These are phyloP conservation scores for Beauveria australis DNA, from an alignment of 2,329 filamentous ascomycete species.

Conservation along the genomic window DNA sequence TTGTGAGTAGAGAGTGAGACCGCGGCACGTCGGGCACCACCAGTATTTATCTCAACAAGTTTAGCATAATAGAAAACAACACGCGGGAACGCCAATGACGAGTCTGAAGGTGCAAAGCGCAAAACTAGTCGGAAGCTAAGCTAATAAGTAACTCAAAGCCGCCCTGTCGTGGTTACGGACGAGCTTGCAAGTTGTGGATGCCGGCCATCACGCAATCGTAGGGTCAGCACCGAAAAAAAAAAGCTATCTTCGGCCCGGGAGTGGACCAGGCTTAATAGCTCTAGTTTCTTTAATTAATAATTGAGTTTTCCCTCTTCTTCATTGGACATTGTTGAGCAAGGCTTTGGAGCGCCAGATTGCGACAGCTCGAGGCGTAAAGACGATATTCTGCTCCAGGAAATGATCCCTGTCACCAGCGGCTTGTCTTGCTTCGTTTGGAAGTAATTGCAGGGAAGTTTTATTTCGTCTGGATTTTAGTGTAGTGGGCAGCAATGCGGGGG, in stretches of 20 bases:
- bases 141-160: not conserved
- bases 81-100: not conserved
- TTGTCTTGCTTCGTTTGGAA: not conserved
- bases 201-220: slow-evolving; percentile 2
- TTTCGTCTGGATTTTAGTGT: not conserved
- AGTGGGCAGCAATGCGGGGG: not conserved
- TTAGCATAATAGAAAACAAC: not conserved
- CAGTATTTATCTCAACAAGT: not conserved
- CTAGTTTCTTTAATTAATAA: not conserved
- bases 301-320: not conserved
- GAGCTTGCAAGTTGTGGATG: not conserved
- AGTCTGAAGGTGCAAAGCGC: not conserved
- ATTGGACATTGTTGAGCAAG: not conserved
- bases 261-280: not conserved
- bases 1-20: not conserved
- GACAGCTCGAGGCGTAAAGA: not conserved
- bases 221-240: not conserved
- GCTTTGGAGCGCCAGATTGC: not conserved
- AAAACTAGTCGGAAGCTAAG: not conserved
- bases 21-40: not conserved
- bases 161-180: too few species aligned
- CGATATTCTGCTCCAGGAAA: not conserved
- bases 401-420: not conserved
- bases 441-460: not conserved
- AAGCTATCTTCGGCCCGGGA: not conserved